Evolutionary conservation across 345 rosid genomes (phyloP), one percentile per base, ranked within the genome.

Genomic region (Moricandia arvensis): DNA sequence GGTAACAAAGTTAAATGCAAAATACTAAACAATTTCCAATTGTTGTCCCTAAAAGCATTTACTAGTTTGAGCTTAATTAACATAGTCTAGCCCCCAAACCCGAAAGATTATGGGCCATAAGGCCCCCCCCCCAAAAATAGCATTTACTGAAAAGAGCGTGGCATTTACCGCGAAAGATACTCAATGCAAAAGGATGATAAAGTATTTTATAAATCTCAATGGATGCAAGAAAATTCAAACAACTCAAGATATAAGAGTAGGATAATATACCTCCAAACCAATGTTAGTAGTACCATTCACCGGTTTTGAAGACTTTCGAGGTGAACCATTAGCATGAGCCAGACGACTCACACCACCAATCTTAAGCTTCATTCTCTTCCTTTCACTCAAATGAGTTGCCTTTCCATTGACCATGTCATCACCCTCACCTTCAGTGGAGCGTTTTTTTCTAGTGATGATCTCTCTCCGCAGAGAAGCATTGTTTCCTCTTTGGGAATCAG

Each of bases 301-400:
- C 7, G 79, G 79, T 35, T 68, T 82, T 1, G 77, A 75, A 41
- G 57, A 79, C 82, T 77, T 83, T 21, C 64, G 58, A 66, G 86
- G 82, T 79, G 88, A 82, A 27, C 84, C 88, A 86, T 87, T 86
- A 49, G 88, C 55, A 69, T 83, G 84, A 82, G 88, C 82, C 31
- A 93, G 82, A 10, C 78, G 87, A 4, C 79, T 80, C 66, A 84
- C 76, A 43, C 90, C 90, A 49, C 95, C 84, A 51, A 91, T 87
- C 71, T 74, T 79, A 55, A 88, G 81, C 84, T 87, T 91, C 47
- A 88, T 83, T 64, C 82, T 94, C 83, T 85, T 91, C 86, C 34
- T 85, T 86, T 79, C 85, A 78, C 78, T 82, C 37, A 80, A 69
- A 77, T 76, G 75, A 38, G 69, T 77, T 62, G 61, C 80, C 59